Conservation (phyloP, 768 basidiomycete species). For the Macrocybe gigantea region DNA sequence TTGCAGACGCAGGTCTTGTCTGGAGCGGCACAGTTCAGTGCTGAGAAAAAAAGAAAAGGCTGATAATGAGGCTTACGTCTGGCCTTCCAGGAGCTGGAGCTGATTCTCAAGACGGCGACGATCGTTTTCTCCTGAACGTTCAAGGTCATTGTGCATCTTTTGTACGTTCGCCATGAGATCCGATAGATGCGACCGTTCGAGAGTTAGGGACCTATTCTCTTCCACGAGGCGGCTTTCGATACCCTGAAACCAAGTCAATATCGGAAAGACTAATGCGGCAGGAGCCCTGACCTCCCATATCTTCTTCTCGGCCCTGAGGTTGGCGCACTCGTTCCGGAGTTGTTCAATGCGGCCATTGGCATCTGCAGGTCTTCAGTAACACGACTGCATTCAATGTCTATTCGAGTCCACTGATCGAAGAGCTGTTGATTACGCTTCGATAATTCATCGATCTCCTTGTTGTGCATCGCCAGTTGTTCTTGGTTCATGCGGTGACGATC, state of each 20-base stretch:
- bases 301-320: constrained; percentile 88
- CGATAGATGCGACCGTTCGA: constrained; percentile 80
- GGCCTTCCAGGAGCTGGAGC: constrained; percentile 69
- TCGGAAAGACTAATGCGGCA: neutral
- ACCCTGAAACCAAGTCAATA: constrained; percentile 39
- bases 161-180: constrained; percentile 89
- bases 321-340: constrained; percentile 79
- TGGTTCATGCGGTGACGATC: constrained; percentile 69
- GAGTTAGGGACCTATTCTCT: constrained; percentile 74
- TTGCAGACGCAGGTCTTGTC: constrained; percentile 70
- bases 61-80: constrained; percentile 48
- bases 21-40: constrained; percentile 18
- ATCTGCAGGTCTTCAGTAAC: constrained; percentile 58
- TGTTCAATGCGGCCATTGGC: constrained; percentile 64
- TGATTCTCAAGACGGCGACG: constrained; percentile 76
- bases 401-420: constrained; percentile 65
- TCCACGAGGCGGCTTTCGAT: constrained; percentile 77
- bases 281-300: constrained; percentile 75
- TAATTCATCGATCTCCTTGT: constrained; percentile 60
- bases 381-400: constrained; percentile 71
- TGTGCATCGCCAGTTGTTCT: constrained; percentile 59
- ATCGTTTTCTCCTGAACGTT: constrained; percentile 79
- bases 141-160: constrained; percentile 85
- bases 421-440: constrained; percentile 66
- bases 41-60: neutral